phyloP scores from a whole-genome alignment of 2,329 filamentous ascomycete species.

The Fusarium decemcellulare region DNA sequence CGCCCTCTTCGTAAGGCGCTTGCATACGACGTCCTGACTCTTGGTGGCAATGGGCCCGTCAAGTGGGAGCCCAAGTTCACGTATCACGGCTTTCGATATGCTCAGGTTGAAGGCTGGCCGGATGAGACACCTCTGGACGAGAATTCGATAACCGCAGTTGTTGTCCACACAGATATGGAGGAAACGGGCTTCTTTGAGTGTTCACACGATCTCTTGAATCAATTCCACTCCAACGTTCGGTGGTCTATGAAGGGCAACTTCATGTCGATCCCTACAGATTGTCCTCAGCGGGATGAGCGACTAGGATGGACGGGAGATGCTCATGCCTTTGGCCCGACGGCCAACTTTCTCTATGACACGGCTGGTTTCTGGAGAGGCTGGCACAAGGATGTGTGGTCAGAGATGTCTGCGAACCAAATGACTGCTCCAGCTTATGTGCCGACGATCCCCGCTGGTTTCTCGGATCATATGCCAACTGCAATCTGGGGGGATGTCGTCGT shows the following conservation, averaged over 20 bases:
- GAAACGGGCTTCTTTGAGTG: slow-evolving; percentile 64
- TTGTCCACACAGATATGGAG: slow-evolving; percentile 67
- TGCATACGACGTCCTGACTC: slow-evolving; percentile 52
- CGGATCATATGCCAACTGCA: slow-evolving; percentile 1
- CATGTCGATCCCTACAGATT: slow-evolving; percentile 69
- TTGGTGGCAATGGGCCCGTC: slow-evolving; percentile 8
- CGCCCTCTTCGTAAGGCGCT: slow-evolving; percentile 59
- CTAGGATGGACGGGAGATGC: slow-evolving; percentile 67
- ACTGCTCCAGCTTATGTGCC: slow-evolving; percentile 19
- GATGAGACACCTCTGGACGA: slow-evolving; percentile 24
- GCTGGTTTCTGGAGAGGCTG: slow-evolving; percentile 57
- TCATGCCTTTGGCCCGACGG: slow-evolving; percentile 64
- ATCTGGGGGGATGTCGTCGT: slow-evolving; percentile 36
- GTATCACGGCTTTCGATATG: slow-evolving; percentile 69
- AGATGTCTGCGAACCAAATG: slow-evolving; percentile 25
- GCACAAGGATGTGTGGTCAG: slow-evolving; percentile 35
- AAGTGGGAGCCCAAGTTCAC: slow-evolving; percentile 58
- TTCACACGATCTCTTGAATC: slow-evolving; percentile 64
- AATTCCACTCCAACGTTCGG: slow-evolving; percentile 66
- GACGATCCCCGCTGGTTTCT: neutral
- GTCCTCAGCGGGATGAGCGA: slow-evolving; percentile 68
- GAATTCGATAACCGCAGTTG: slow-evolving; percentile 46
- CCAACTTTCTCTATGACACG: slow-evolving; percentile 68
- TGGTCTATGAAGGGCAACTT: slow-evolving; percentile 74
- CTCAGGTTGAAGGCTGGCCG: slow-evolving; percentile 61